A percentile compares a stretch with the other conserved stretches of the same genome.
These are phyloP conservation scores for Nitzschia sp. DNA, from an alignment of 108 stramenopile genomes.

Conservation along the genomic window DNA sequence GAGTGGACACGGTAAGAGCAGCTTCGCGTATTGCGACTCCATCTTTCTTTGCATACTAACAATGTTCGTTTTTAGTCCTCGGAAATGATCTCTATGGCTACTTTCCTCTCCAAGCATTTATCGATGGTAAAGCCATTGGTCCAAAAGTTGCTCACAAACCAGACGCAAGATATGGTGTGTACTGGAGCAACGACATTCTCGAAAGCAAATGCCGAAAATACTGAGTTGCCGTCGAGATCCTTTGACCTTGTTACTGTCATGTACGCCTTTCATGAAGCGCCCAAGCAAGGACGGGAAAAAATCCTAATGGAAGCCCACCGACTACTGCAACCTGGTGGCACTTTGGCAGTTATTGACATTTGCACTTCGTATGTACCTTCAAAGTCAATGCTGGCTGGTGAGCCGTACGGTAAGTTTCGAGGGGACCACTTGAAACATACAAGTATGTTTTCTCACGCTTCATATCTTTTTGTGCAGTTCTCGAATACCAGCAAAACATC, in stretches of 20 bases:
- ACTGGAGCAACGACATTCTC: not conserved
- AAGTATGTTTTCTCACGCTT: not conserved
- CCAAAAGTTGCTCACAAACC: not conserved
- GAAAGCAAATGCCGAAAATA: conserved; percentile 68
- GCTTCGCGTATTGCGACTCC: too few species aligned
- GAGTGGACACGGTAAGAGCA: conserved; percentile 67
- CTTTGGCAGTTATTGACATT: conserved; percentile 79
- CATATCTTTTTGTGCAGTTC: conserved; percentile 8
- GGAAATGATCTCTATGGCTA: conserved; percentile 84
- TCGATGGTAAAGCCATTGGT: conserved; percentile 11
- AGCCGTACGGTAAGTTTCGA: conserved; percentile 72
- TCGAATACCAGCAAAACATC: conserved; percentile 87
- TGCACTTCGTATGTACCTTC: conserved; percentile 60
- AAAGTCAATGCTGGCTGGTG: conserved; percentile 73
- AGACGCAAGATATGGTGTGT: not conserved
- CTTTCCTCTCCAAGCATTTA: conserved; percentile 37
- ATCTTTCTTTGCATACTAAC: too few species aligned
- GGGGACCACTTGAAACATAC: not conserved
- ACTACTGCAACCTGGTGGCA: conserved; percentile 58
- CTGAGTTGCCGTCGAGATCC: conserved; percentile 41
- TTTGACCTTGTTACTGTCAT: conserved; percentile 67
- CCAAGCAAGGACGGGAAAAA: conserved; percentile 47
- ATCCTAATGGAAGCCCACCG: conserved; percentile 74
- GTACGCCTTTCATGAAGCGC: conserved; percentile 84
- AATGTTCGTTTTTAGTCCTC: conserved; percentile 35